Conservation (phyloP, 257 asterid genomes). For the Euphrasia confusa region DNA sequence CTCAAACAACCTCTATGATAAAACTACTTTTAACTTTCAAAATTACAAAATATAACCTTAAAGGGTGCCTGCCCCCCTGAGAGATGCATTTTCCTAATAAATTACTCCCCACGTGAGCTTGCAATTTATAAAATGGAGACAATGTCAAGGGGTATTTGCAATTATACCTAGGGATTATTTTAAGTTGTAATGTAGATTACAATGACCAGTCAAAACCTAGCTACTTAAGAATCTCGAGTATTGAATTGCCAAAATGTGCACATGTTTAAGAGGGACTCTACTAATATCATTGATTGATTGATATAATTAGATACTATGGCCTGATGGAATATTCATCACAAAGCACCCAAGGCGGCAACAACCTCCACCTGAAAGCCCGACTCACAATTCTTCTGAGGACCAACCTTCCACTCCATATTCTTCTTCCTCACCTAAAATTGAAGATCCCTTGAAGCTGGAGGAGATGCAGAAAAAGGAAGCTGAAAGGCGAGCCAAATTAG, state of each 20-base stretch:
- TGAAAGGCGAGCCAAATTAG: slow-evolving; percentile 81
- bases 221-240: not conserved
- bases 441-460: slow-evolving; percentile 45
- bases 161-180: not conserved
- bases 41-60: not conserved
- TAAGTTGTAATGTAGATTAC: slow-evolving; percentile 9
- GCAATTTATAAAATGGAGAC: not conserved
- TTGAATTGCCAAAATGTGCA: slow-evolving; percentile 16
- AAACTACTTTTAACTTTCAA: not conserved
- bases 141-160: not conserved
- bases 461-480: slow-evolving; percentile 74
- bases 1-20: not conserved
- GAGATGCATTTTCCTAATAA: not conserved
- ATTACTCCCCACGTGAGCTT: not conserved
- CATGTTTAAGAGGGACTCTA: slow-evolving; percentile 15
- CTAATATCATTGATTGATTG: slow-evolving; percentile 24
- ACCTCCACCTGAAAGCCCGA: slow-evolving; percentile 46
- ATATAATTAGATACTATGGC: slow-evolving; percentile 76
- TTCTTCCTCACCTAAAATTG: slow-evolving; percentile 44
- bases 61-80: not conserved
- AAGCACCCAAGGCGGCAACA: slow-evolving; percentile 81
- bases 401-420: slow-evolving; percentile 43
- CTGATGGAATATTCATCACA: slow-evolving; percentile 91
- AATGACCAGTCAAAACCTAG: slow-evolving; percentile 3
- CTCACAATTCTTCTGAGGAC: slow-evolving; percentile 34